Base-by-base conservation (phyloP, 164 flowering plant genomes). In the Chimonanthus praecox region DNA sequence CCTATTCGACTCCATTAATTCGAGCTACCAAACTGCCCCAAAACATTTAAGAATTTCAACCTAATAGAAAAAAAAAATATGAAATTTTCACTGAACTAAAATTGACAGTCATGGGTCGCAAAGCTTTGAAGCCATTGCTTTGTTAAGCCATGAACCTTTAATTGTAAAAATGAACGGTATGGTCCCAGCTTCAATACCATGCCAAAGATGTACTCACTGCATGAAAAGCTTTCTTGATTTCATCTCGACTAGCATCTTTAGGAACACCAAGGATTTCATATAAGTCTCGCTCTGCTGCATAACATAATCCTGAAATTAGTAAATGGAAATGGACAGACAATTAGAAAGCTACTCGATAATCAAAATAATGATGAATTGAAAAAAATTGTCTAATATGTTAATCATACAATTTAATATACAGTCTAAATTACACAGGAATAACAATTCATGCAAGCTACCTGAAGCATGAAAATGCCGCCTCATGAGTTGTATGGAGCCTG, bases 221-320 rank as follows among this genome's bases (percentile, higher is more conserved):
- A 80, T 84, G 96, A 81, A 83, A 95, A 48, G 97, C 94, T 89
- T 92, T 91, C 76, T 87, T 95, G 48, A 95, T 95, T 78, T 92
- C 97, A 69, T 88, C 90, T 45, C 77, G 84, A 69, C 80, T 83
- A 46, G 98, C 99, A 82, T 82, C 78, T 67, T 83, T 80, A 11
- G 89, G 76, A 64, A 92, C 89, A 63, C 96, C 97, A 49, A 95
- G 92, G 67, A 88, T 77, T 66, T 89, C 86, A 79, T 95, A 94
- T 67, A 88, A 87, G 77, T 85, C 89, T 49, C 77, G 83, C 71
- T 78, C 77, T 49, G 62, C 49, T 0, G 87, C 82, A 51, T 47
- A 76, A 74, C 76, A 71, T 64, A 60, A 44, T 45, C 88, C 98
- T 90, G 74, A 49, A 70, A 61, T 50, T 49, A 13, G 49, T 11